These are phyloP conservation scores for Dunaliella primolecta DNA, from an alignment of 139 green algal genomes.

Conservation along the genomic window DNA sequence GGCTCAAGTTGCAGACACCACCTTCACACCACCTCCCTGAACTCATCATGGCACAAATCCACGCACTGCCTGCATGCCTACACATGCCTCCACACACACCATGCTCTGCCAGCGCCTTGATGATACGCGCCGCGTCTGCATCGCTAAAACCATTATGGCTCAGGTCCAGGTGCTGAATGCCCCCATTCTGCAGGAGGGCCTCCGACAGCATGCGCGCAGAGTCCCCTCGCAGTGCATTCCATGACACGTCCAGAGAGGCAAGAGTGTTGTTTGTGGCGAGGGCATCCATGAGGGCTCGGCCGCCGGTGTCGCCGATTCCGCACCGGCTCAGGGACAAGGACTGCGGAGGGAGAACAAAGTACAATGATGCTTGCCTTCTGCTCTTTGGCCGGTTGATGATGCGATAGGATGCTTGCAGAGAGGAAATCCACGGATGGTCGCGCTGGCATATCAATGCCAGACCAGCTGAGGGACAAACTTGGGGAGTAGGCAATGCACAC, in stretches of 20 bases:
- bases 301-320: constrained; percentile 30
- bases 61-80: too few relatives aligned
- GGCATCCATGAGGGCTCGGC: constrained; percentile 24
- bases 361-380: too few relatives aligned
- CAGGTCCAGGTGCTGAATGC: constrained; percentile 28
- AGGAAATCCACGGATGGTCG: too few relatives aligned
- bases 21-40: too few relatives aligned
- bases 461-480: too few relatives aligned
- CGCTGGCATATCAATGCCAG: too few relatives aligned
- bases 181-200: constrained; percentile 11
- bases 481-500: too few relatives aligned
- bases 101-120: constrained; percentile 29
- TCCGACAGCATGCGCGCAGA: constrained; percentile 17
- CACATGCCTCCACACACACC: constrained; percentile 16
- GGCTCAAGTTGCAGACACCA: too few relatives aligned
- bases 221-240: constrained; percentile 32
- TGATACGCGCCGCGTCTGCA: constrained; percentile 30
- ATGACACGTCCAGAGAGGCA: constrained; percentile 28
- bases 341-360: too few relatives aligned
- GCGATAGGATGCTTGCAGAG: too few relatives aligned
- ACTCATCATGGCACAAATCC: too few relatives aligned
- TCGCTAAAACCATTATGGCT: constrained; percentile 41
- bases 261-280: constrained; percentile 13
- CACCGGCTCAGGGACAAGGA: constrained; percentile 35
- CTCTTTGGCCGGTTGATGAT: too few relatives aligned